Evolutionary conservation across 169 alveolate genomes (phyloP).

Genomic region (Plasmodium knowlesi): DNA sequence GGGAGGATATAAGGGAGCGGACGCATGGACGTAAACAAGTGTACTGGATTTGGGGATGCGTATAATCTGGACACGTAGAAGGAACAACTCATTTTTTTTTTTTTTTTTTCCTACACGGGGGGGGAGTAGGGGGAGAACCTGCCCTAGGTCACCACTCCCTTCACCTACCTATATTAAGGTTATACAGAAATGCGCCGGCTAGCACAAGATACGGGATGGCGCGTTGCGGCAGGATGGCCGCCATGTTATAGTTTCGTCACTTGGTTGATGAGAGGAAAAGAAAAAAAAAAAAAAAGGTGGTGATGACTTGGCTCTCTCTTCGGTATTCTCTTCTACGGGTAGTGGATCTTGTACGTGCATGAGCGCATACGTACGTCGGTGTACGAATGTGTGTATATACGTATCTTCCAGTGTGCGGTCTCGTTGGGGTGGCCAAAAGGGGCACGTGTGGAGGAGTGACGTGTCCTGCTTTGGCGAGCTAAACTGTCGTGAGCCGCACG

Average conservation of each 20-base stretch:
- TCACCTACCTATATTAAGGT: slow-evolving; percentile 40
- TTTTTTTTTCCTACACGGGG: neutral
- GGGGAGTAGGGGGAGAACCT: neutral
- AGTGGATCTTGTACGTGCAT: neutral
- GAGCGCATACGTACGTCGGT: neutral
- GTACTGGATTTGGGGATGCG: neutral
- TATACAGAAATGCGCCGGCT: slow-evolving; percentile 56
- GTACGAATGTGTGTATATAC: neutral
- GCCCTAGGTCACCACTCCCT: neutral
- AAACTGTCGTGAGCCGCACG: neutral
- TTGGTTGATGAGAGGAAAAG: neutral
- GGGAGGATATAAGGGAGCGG: neutral
- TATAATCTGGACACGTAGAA: neutral
- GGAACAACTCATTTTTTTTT: neutral
- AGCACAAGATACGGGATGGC: slow-evolving; percentile 45
- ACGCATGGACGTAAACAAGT: neutral
- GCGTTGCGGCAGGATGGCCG: slow-evolving; percentile 4
- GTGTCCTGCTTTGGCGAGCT: neutral
- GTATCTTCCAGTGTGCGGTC: neutral
- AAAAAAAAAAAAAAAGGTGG: neutral
- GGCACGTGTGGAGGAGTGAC: neutral
- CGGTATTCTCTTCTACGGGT: neutral
- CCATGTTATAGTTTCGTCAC: neutral
- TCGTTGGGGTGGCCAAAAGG: neutral
- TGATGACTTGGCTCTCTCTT: neutral